phyloP scores from a whole-genome alignment of 345 rosid genomes.

The Lepidium didymum region DNA sequence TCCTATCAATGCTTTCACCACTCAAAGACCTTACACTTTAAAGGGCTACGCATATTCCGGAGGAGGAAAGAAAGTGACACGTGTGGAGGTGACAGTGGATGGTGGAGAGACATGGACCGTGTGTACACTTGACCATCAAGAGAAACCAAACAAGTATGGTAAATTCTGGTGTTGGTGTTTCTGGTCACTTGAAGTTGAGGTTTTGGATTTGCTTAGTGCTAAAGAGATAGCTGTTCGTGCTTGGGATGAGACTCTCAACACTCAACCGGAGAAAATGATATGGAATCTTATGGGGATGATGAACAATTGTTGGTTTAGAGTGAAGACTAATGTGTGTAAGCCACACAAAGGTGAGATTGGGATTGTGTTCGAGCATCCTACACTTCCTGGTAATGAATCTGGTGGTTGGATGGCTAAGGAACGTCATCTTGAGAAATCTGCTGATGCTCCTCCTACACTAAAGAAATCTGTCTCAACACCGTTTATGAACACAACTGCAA shows the following conservation, averaged over 20 bases:
- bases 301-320: slow-evolving; percentile 93
- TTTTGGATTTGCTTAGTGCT: slow-evolving; percentile 62
- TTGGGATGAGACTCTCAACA: slow-evolving; percentile 87
- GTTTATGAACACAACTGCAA: slow-evolving; percentile 66
- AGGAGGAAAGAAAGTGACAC: slow-evolving; percentile 88
- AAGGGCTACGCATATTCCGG: slow-evolving; percentile 92
- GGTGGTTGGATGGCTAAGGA: slow-evolving; percentile 99
- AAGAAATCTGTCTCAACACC: slow-evolving; percentile 86
- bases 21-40: slow-evolving; percentile 71
- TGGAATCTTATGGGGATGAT: slow-evolving; percentile 99
- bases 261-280: slow-evolving; percentile 84
- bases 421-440: slow-evolving; percentile 50
- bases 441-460: slow-evolving; percentile 32
- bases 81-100: slow-evolving; percentile 79
- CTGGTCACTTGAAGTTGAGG: slow-evolving; percentile 80
- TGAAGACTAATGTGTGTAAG: slow-evolving; percentile 68
- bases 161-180: slow-evolving; percentile 96
- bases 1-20: slow-evolving; percentile 81
- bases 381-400: slow-evolving; percentile 70
- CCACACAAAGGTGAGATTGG: slow-evolving; percentile 85
- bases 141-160: slow-evolving; percentile 64
- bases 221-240: slow-evolving; percentile 88
- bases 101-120: slow-evolving; percentile 89
- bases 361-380: slow-evolving; percentile 86
- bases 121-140: slow-evolving; percentile 61